Percentiles rank a stretch among this genome's conserved stretches.
Conservation (phyloP, 345 rosid genomes). For the Orychophragmus violaceus region DNA sequence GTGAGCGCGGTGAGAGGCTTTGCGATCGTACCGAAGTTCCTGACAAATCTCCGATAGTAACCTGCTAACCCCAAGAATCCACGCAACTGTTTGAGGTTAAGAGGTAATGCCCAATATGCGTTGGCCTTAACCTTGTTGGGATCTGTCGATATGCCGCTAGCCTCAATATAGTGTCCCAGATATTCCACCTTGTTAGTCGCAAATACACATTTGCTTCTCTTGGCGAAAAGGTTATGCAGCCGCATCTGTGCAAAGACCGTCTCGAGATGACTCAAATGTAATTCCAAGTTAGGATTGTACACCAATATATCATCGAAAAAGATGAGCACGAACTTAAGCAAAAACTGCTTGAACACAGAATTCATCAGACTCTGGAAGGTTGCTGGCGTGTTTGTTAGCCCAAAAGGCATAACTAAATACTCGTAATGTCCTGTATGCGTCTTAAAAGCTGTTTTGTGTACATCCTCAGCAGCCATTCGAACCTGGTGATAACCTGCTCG, state of each 20-base stretch:
- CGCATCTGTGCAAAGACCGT: not conserved
- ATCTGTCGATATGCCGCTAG: too few species aligned
- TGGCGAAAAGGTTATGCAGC: rapidly evolving
- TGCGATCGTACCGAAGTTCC: too few species aligned
- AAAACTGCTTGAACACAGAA: rapidly evolving
- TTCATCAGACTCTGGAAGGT: too few species aligned
- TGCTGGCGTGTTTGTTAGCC: not conserved
- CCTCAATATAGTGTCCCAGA: not conserved
- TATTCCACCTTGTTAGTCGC: rapidly evolving
- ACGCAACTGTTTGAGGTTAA: too few species aligned
- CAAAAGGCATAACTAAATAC: not conserved
- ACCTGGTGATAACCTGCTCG: not conserved
- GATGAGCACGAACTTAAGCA: rapidly evolving
- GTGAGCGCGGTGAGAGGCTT: too few species aligned
- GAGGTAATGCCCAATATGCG: too few species aligned
- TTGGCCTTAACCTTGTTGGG: too few species aligned
- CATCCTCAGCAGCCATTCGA: not conserved
- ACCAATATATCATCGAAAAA: not conserved
- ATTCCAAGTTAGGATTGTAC: rapidly evolving
- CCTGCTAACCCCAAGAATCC: too few species aligned
- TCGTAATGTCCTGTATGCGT: not conserved
- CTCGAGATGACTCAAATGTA: rapidly evolving
- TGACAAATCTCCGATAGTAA: too few species aligned
- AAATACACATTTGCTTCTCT: not conserved
- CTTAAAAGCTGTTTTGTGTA: not conserved